These are phyloP conservation scores for Fomitopsis palustris DNA, from an alignment of 1,284 basidiomycete species.

Conservation along the genomic window DNA sequence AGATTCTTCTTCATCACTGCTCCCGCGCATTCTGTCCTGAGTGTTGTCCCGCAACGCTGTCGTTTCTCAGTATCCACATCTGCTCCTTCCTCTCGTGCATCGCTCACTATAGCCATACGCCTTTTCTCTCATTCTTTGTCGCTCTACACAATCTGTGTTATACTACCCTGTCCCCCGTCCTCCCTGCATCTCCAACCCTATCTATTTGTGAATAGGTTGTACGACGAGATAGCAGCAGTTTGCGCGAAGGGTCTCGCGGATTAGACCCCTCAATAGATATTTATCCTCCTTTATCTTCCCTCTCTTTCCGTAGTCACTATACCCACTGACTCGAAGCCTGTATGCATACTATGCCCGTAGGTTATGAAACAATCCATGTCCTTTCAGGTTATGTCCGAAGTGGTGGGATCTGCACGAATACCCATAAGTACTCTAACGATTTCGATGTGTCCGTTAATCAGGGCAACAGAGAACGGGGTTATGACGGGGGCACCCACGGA, in stretches of 20 bases:
- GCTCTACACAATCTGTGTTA: conserved; percentile 2
- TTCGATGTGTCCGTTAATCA: not conserved
- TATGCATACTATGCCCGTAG: not conserved
- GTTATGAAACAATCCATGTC: not conserved
- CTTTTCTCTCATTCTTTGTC: conserved; percentile 7
- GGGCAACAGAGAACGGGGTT: not conserved
- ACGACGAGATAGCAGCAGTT: conserved; percentile 19
- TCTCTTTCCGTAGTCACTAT: not conserved
- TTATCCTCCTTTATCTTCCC: conserved; percentile 1
- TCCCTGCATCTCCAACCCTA: conserved; percentile 12
- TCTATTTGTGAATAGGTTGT: conserved; percentile 21
- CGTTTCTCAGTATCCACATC: conserved; percentile 6
- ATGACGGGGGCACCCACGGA: not conserved
- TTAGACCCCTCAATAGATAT: conserved; percentile 34
- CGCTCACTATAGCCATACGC: conserved; percentile 16
- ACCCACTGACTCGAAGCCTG: not conserved
- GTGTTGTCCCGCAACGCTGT: conserved; percentile 15
- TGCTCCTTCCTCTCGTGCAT: conserved; percentile 6
- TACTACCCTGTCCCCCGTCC: conserved; percentile 1
- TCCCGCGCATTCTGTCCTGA: conserved; percentile 9
- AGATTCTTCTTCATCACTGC: conserved; percentile 10
- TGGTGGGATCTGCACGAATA: not conserved
- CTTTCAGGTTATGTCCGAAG: not conserved
- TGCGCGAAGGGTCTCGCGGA: conserved; percentile 48
- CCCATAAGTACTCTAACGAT: not conserved